A percentile compares a stretch with the other conserved stretches of the same genome.
These are phyloP conservation scores for Cercospora zeina DNA, from an alignment of 2,329 filamentous ascomycete species.

Conservation along the genomic window DNA sequence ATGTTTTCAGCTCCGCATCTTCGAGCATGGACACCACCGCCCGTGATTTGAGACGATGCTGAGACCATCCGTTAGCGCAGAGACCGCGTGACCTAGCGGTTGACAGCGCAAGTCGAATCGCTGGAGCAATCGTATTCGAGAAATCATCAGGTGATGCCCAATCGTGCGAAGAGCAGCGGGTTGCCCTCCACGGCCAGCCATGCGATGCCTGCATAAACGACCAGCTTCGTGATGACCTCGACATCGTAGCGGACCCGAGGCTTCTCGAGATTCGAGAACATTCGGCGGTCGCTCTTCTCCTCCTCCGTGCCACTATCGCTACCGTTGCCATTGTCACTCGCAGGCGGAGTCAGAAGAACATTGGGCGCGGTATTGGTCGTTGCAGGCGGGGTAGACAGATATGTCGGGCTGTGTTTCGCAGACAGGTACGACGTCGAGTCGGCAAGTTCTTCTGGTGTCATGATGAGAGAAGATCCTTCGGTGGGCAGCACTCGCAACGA, in stretches of 20 bases:
- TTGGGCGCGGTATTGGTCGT: constrained; percentile 37
- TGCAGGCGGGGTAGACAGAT: constrained; percentile 40
- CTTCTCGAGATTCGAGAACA: constrained; percentile 80
- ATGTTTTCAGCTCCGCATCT: background rate
- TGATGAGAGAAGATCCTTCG: background rate
- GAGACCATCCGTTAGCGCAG: background rate
- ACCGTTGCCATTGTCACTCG: constrained; percentile 35
- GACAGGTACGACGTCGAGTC: constrained; percentile 22
- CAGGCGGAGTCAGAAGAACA: constrained; percentile 40
- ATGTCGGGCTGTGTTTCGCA: constrained; percentile 13
- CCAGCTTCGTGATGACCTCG: constrained; percentile 95
- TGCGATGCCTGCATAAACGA: constrained; percentile 92
- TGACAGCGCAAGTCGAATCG: background rate
- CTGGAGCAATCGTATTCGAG: too few species aligned
- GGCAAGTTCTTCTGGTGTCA: constrained; percentile 24
- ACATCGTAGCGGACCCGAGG: constrained; percentile 94
- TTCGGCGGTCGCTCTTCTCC: constrained; percentile 55
- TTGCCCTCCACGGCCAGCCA: constrained; percentile 77
- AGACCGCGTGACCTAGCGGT: background rate
- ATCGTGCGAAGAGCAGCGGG: constrained; percentile 62
- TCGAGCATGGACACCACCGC: background rate
- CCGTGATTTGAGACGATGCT: background rate
- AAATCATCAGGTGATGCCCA: constrained; percentile 29
- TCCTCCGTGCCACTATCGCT: constrained; percentile 41
- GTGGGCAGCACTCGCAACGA: constrained; percentile 10